Evolutionary conservation across 1,284 basidiomycete genomes (phyloP), one percentile per base, ranked within the genome.

Genomic region (Boletellus deceptivus): DNA sequence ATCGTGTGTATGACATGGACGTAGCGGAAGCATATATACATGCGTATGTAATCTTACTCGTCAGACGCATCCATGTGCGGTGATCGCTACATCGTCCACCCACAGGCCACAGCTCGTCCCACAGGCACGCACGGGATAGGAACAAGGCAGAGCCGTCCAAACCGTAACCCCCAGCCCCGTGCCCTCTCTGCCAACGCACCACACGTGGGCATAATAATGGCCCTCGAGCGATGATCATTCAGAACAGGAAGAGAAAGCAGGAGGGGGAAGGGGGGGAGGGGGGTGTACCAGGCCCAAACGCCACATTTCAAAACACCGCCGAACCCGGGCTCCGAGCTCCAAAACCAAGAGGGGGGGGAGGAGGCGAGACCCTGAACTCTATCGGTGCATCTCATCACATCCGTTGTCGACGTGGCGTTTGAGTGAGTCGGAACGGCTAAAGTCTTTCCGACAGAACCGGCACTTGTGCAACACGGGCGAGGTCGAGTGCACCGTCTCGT

Each of bases 331-430:
- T 55, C 58, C 52, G 48, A 54, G 33, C 36, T 29, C 45, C 46
- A 48, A 45, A 43, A 49, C 35, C 46, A 47, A 33, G 39, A 25
- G 24, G 1, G 24, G 24, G 24, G 6, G 24, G 24, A 5, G 7
- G 24, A 25, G 24, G 4, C 24, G 4, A 25, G 36, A 48, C 29
- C 22, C 40, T 43, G 58, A 55, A 59, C 50, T 64, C 54, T 65
- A 66, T 64, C 62, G 67, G 50, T 72, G 76, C 73, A 78, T 79
- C 59, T 82, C 80, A 62, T 82, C 80, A 69, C 78, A 77, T 54
- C 85, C 85, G 58, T 87, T 85, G 71, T 89, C 84, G 49, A 83
- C 54, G 64, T 81, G 79, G 50, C 79, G 71, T 64, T 80, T 81
- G 53, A 80, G 72, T 52, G 79, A 80, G 63, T 81, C 79, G 25